Conservation (phyloP, 148 eudicot species). For the Vaccinium myrtillus region DNA sequence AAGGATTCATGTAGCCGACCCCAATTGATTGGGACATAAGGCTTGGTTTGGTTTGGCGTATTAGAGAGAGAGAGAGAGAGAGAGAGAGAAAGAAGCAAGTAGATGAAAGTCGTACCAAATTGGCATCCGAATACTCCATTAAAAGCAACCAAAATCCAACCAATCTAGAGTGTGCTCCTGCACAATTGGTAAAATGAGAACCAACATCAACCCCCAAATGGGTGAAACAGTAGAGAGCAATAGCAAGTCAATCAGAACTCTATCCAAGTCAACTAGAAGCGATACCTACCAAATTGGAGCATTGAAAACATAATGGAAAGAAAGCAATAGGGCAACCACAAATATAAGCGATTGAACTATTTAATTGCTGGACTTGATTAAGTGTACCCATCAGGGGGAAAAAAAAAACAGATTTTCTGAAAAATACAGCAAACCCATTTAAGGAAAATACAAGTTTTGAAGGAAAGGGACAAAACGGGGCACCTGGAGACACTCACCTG, state of each 20-base stretch:
- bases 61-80: not conserved
- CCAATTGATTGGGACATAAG: too few species aligned
- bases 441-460: not conserved
- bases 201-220: slow-evolving; percentile 6
- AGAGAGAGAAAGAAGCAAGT: not conserved
- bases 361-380: not conserved
- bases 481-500: not conserved
- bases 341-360: not conserved
- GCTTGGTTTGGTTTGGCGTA: too few species aligned
- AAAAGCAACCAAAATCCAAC: not conserved
- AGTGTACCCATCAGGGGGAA: not conserved
- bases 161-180: slow-evolving; percentile 8
- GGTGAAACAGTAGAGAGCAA: not conserved
- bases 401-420: not conserved
- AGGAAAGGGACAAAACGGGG: not conserved
- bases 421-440: slow-evolving; percentile 2
- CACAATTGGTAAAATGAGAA: not conserved
- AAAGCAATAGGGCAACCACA: not conserved
- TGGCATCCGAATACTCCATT: not conserved
- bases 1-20: too few species aligned
- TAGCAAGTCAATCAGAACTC: not conserved
- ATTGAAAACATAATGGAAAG: not conserved
- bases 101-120: slow-evolving; percentile 2
- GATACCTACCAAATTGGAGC: not conserved
- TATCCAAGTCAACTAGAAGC: slow-evolving; percentile 1